These are phyloP conservation scores for Nasturtium officinale DNA, from an alignment of 345 rosid species.

Conservation along the genomic window DNA sequence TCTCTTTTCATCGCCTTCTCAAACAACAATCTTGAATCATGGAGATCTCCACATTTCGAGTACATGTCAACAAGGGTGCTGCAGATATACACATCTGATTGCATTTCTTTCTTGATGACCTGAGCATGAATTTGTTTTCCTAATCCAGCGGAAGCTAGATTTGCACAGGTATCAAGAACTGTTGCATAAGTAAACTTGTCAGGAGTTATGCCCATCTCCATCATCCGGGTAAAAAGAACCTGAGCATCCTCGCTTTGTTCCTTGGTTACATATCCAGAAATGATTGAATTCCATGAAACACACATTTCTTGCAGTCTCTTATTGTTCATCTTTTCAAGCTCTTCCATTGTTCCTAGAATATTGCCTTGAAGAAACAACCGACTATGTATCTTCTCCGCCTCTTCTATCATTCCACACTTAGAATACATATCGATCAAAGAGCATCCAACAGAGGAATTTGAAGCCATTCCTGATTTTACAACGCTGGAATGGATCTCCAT, in stretches of 20 bases:
- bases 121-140: conserved; percentile 91
- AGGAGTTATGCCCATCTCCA: conserved; percentile 63
- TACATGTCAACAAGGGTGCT: conserved; percentile 97
- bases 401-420: conserved; percentile 74
- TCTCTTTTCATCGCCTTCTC: conserved; percentile 68
- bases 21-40: conserved; percentile 68
- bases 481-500: conserved; percentile 71
- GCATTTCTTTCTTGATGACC: conserved; percentile 72
- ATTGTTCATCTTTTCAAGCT: conserved; percentile 63
- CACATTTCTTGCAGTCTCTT: conserved; percentile 55
- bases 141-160: conserved; percentile 74
- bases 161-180: conserved; percentile 83
- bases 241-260: conserved; percentile 86
- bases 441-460: conserved; percentile 67
- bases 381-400: conserved; percentile 73
- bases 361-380: conserved; percentile 63
- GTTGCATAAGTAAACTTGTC: conserved; percentile 87
- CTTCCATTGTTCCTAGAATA: conserved; percentile 55
- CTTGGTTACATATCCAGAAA: conserved; percentile 72
- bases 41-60: conserved; percentile 87
- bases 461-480: conserved; percentile 74
- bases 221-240: conserved; percentile 62
- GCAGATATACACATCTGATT: conserved; percentile 70
- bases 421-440: conserved; percentile 90
- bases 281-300: conserved; percentile 67